Base-by-base conservation (phyloP, 441 rosid genomes). In the Populus hybrid region DNA sequence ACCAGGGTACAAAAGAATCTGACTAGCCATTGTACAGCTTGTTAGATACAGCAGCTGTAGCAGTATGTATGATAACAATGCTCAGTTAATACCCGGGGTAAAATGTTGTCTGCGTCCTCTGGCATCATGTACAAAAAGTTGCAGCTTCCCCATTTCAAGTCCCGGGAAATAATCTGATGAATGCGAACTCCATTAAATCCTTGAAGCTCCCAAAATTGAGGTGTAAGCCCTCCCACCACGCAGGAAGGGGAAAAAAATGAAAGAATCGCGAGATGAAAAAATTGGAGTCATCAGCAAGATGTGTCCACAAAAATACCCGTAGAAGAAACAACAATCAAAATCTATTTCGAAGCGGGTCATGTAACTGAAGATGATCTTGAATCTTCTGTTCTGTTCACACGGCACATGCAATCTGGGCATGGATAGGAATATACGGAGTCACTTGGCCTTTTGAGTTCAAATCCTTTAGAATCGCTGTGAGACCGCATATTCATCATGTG, bases 361-460 rank as follows among this genome's bases (percentile, higher is more conserved):
- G 82, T 82, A 66, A 88, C 84, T 61, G 86, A 82, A 67, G 89
- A 69, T 59, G 91, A 85, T 87, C 79, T 92, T 12, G 90, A 83
- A 71, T 85, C 87, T 71, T 82, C 83, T 28, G 97, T 86, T 82
- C 86, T 91, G 91, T 92, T 97, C 75, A 76, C 70, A 26, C 83
- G 98, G 82, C 95, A 91, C 99, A 95, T 93, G 86, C 99, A 97
- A 85, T 97, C 97, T 18, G 99, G 99, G 84, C 99, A 95, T 21
- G 99, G 99, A 81, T 88, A 93, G 50, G 97, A 90, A 80, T 91
- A 97, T 63, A 93, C 84, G 1, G 99, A 97, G 78, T 97, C 99
- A 66, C 81, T 93, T 20, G 94, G 94, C 81, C 95, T 86, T 87
- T 93, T 97, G 71, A 97, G 85, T 86, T 93, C 99, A 84, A 91